Conservation (phyloP, 2,329 filamentous ascomycete species). For the Verticillium zaregamsianum region DNA sequence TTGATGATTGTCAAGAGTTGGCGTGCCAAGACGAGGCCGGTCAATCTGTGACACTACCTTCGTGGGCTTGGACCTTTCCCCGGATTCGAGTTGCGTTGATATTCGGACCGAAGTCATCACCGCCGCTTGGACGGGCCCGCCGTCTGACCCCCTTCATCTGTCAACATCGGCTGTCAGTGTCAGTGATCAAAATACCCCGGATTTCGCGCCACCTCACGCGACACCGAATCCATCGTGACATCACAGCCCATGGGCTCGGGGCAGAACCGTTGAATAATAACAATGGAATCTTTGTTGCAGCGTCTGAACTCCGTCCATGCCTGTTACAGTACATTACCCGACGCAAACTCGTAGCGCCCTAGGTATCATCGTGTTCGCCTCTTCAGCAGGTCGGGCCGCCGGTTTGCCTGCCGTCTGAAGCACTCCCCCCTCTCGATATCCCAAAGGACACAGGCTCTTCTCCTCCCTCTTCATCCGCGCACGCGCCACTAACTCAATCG, state of each 20-base stretch:
- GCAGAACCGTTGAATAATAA: background rate
- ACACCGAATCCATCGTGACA: background rate
- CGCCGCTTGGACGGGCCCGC: background rate
- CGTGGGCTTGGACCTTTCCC: background rate
- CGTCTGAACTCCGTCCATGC: slow-evolving; percentile 1
- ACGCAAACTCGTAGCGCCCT: background rate
- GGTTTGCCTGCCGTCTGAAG: background rate
- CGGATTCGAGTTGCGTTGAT: background rate
- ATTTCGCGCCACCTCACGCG: background rate
- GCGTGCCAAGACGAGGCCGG: background rate
- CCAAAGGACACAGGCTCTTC: background rate
- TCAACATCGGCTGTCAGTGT: background rate
- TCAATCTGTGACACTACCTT: background rate
- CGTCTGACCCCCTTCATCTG: background rate
- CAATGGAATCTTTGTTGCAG: background rate
- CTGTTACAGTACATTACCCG: background rate
- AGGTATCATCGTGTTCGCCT: background rate
- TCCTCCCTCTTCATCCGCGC: background rate
- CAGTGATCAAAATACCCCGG: background rate
- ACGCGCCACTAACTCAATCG: background rate
- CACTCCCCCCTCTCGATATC: background rate
- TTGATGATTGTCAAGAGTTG: background rate
- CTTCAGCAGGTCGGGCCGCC: background rate
- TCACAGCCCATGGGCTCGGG: background rate
- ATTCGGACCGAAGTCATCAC: background rate